Evolutionary conservation across 108 stramenopile species (phyloP), one percentile per base, ranked within the genome.

Genomic region (Discostella pseudostelligera): DNA sequence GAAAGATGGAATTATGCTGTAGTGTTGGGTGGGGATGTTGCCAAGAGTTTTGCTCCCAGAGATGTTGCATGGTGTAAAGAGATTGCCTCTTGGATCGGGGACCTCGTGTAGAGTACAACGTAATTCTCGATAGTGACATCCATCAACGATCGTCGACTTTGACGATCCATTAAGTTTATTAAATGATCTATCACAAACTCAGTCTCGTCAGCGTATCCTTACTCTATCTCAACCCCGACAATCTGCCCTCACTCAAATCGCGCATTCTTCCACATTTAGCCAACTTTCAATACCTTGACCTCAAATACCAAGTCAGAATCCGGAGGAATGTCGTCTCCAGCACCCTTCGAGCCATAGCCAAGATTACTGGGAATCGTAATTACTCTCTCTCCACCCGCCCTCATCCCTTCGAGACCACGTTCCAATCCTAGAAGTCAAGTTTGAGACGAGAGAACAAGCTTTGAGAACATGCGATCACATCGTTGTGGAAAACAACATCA

Each of bases 61-160:
- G 92, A 93, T 72, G 78, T 93, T 45, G 85, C 88, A 49, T 90
- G 92, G 92, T 76, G 84, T 63, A 81, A 81, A 47, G 82, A 86
- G 47, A 76, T 90, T 63, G 83, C 84, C 9, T 68, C 83, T 45
- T 75, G 84, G 76, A 62, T 88, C 48, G 84, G 63, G 5, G 64
- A 62, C 7, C 50, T 51, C 9, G 26, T 51, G 50, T 51, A 51
- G 24, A 4, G 32, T n/a, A n/a, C n/a, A n/a, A n/a, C n/a, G n/a
- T n/a, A n/a, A n/a, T n/a, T n/a, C n/a, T n/a, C n/a, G n/a, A n/a
- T n/a, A n/a, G n/a, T n/a, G n/a, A n/a, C n/a, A n/a, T n/a, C n/a
- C n/a, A n/a, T n/a, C n/a, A n/a, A n/a, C n/a, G n/a, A n/a, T n/a
- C n/a, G n/a, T n/a, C n/a, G n/a, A n/a, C n/a, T n/a, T n/a, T n/a